These are phyloP conservation scores for Camelina laxa DNA, from an alignment of 345 rosid species.

Conservation along the genomic window DNA sequence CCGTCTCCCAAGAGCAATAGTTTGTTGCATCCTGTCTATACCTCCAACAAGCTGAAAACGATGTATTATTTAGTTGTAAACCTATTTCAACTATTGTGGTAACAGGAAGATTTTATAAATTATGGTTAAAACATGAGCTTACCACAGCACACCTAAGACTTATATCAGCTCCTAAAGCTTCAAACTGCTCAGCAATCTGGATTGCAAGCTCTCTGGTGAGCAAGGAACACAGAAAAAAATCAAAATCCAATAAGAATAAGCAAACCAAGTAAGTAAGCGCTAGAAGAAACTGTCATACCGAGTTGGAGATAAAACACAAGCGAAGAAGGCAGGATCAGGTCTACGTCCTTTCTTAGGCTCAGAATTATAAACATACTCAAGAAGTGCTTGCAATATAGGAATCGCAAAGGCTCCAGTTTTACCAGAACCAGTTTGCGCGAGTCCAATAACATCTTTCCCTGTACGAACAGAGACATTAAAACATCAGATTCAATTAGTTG, in stretches of 20 bases:
- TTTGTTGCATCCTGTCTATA: slow-evolving; percentile 82
- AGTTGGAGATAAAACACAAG: slow-evolving; percentile 92
- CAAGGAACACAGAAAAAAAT: not conserved
- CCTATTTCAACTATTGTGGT: not conserved
- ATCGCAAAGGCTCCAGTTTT: slow-evolving; percentile 97
- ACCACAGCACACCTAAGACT: slow-evolving; percentile 89
- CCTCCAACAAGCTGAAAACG: slow-evolving; percentile 91
- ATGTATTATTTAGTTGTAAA: not conserved
- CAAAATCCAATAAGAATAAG: not conserved
- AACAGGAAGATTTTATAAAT: not conserved
- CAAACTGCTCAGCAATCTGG: slow-evolving; percentile 96
- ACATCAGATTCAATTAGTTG: slow-evolving; percentile 2
- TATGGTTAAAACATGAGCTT: slow-evolving; percentile 36
- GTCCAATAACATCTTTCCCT: slow-evolving; percentile 94
- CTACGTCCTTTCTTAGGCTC: slow-evolving; percentile 56
- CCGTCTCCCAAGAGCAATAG: slow-evolving; percentile 72
- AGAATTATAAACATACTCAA: slow-evolving; percentile 51
- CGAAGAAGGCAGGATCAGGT: slow-evolving; percentile 78
- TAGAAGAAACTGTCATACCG: slow-evolving; percentile 52
- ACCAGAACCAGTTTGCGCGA: slow-evolving; percentile 95
- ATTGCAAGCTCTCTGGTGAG: slow-evolving; percentile 84
- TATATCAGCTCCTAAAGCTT: slow-evolving; percentile 83
- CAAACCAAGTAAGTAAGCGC: not conserved
- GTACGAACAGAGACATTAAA: not conserved
- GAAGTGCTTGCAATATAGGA: slow-evolving; percentile 82